Conservation (phyloP, 768 basidiomycete species). For the Lentinula boryana region DNA sequence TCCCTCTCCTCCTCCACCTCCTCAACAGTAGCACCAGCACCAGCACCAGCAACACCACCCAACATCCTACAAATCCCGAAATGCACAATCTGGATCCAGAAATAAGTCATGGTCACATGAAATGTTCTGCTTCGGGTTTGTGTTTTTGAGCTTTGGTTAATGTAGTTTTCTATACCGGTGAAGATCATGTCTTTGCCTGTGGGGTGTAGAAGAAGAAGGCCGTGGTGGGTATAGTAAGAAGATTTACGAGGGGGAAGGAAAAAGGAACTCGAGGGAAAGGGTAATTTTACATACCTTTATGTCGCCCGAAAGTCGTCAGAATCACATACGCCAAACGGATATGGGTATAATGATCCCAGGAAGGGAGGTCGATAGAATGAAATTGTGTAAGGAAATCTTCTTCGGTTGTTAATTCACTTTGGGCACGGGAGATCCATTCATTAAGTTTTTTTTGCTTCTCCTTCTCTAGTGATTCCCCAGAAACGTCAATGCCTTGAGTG, state of each 20-base stretch:
- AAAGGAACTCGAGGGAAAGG: no score
- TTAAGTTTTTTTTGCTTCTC: constrained; percentile 21
- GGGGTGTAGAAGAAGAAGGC: not conserved
- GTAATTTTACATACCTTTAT: constrained; percentile 25
- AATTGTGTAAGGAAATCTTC: constrained; percentile 29
- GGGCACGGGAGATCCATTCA: constrained; percentile 28
- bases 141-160: constrained; percentile 27
- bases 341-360: constrained; percentile 46
- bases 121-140: constrained; percentile 32
- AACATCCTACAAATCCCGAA: constrained; percentile 26
- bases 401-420: constrained; percentile 20
- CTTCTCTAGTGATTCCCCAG: constrained; percentile 14
- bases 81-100: constrained; percentile 46
- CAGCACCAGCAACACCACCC: no score
- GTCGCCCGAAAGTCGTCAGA: constrained; percentile 32
- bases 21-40: no score
- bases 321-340: constrained; percentile 38
- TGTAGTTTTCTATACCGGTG: constrained; percentile 33
- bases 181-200: constrained; percentile 40
- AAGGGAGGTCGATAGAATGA: constrained; percentile 23
- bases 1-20: no score
- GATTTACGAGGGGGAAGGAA: no score
- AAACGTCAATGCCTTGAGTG: constrained; percentile 6
- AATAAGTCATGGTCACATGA: constrained; percentile 44
- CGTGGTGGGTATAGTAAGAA: no score